Conservation (phyloP, 208 protist genomes). For the Trypanosoma rangeli region DNA sequence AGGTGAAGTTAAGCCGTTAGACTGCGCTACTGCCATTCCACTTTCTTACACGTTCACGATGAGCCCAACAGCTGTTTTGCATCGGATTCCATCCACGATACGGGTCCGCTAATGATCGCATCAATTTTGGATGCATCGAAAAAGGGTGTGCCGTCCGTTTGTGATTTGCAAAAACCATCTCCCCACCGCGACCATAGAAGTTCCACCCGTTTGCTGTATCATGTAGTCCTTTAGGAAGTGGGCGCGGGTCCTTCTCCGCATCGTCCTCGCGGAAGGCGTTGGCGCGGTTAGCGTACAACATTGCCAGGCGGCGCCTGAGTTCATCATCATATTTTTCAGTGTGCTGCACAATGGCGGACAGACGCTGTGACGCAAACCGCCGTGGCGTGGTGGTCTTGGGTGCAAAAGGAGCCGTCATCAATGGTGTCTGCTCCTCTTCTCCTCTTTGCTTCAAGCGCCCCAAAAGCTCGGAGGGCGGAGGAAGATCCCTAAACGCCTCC, state of each 20-base stretch:
- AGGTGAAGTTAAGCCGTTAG: conserved; percentile 17
- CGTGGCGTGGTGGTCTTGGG: neutral
- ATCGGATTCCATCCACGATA: conserved; percentile 77
- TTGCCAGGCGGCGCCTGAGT: conserved; percentile 41
- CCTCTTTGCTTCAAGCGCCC: neutral
- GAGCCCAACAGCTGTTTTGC: conserved; percentile 78
- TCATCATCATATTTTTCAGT: conserved; percentile 52
- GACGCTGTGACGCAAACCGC: conserved; percentile 27
- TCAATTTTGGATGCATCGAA: conserved; percentile 82
- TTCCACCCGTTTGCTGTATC: conserved; percentile 85
- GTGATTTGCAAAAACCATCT: conserved; percentile 84
- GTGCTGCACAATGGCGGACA: conserved; percentile 33
- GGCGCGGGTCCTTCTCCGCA: conserved; percentile 69
- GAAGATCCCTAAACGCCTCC: conserved; percentile 44
- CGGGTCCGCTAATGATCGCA: conserved; percentile 73
- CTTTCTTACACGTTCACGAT: conserved; percentile 84
- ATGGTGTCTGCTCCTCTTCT: neutral
- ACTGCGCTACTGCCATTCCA: conserved; percentile 85
- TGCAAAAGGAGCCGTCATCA: conserved; percentile 4
- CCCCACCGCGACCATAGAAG: conserved; percentile 78
- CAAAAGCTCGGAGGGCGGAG: conserved; percentile 15
- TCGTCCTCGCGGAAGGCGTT: conserved; percentile 40
- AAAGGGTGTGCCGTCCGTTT: conserved; percentile 58
- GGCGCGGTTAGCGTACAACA: conserved; percentile 25
- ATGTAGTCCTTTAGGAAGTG: conserved; percentile 76